Evolutionary conservation across 2,329 filamentous ascomycete species (phyloP), one percentile per base, ranked within the genome.

Genomic region (Setomelanomma holmii): DNA sequence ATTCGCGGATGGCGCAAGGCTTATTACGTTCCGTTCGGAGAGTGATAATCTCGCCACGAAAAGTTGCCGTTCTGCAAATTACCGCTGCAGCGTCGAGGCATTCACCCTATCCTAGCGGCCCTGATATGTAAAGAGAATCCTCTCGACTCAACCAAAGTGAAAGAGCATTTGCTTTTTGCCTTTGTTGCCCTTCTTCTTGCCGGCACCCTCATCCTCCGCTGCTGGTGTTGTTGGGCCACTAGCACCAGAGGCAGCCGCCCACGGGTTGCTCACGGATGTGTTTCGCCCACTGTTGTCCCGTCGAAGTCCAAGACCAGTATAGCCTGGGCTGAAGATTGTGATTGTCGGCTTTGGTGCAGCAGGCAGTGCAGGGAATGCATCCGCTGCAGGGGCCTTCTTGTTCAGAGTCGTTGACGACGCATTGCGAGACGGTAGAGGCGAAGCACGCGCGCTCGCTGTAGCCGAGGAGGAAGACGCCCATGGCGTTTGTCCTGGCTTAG

Each of bases 321-420:
- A 81, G 4, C 80, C 80, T 4, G 80, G 80, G 24, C 73, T 79
- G 68, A 81, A 81, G 30, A 80, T 75, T 8, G 83, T 80, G 27
- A 80, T 82, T 35, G 81, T 84, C 3, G 85, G 84, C 64, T 87
- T 97, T 0, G 89, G 83, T 1, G 91, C 92, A 0, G 86, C 82
- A 0, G 93, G 93, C 1, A 97, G 81, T 1, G 91, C 88, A 0
- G 93, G 93, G 75, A 97, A 97, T 0, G 87, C 86, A 56, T 93
- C 88, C 17, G 60, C 53, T 45, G 58, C 56, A 21, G 58, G 38
- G 51, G 46, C 48, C 53, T 73, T 43, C 63, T 61, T 70, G 33
- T 54, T 64, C 48, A 67, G 42, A n/a, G 60, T 59, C 22, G 58
- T 60, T 41, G 69, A 68, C 45, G 71, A 70, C 19, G 58, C 54